These are phyloP conservation scores for Tilletia horrida DNA, from an alignment of 1,284 basidiomycete genomes.

Conservation along the genomic window DNA sequence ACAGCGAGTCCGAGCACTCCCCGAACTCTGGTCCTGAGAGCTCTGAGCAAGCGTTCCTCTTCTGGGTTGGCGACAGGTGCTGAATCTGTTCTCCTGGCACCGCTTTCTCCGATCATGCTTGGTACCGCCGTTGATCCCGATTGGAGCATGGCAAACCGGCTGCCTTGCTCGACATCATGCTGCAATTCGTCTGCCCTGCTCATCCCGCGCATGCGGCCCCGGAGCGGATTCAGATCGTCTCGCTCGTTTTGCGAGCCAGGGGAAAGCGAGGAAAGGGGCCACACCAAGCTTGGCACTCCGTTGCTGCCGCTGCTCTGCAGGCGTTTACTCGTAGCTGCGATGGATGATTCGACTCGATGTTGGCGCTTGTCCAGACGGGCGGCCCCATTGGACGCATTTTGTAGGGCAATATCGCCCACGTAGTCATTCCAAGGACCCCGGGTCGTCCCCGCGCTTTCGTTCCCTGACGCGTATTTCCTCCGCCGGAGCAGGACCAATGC, in stretches of 20 bases:
- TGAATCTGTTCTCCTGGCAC: not conserved
- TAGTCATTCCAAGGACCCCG: constrained; percentile 5
- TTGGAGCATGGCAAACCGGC: not conserved
- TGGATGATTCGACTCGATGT: not conserved
- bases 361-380: not conserved
- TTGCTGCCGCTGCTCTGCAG: too few relatives aligned
- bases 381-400: not conserved
- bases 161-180: not conserved
- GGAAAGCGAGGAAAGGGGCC: too few relatives aligned
- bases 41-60: not conserved
- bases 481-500: constrained; percentile 3
- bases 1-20: not conserved
- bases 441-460: not conserved
- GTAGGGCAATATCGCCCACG: not conserved
- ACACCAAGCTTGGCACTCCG: too few relatives aligned
- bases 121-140: not conserved
- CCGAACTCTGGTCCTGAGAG: not conserved
- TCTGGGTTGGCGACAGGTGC: not conserved
- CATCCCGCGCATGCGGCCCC: too few relatives aligned
- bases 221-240: not conserved
- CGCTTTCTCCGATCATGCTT: not conserved
- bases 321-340: not conserved
- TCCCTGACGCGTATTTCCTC: not conserved
- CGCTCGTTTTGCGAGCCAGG: not conserved
- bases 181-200: too few relatives aligned